Evolutionary conservation across 2,329 filamentous ascomycete genomes (phyloP), one percentile per base, ranked within the genome.

Genomic region (Westerdykella aurantiaca): DNA sequence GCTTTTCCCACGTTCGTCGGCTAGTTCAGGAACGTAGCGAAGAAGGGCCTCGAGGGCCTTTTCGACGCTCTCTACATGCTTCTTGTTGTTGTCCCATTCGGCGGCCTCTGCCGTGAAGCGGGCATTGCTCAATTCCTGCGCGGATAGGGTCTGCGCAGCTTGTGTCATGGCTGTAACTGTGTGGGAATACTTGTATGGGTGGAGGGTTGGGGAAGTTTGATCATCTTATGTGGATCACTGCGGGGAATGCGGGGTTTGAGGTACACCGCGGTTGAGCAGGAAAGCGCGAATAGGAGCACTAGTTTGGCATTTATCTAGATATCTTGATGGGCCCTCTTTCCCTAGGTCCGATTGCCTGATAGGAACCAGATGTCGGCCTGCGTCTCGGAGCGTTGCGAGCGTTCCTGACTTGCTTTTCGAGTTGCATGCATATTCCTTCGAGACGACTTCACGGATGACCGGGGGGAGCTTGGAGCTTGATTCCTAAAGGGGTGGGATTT

Each of bases 41-140:
- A 72, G 58, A 31, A 80, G 71, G 12, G 74, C 72, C 25, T 71
- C 56, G 34, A 72, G 67, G 0, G 75, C 76, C 14, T 66, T 64
- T 3, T 66, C 55, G 9, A 70, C 72, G 17, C 71, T 69, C 38
- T 65, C 63, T 31, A 74, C 69, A 12, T 79, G 72, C 37, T 70
- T 69, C 0, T 72, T 72, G 49, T 80, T 79, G 33, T 58, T 64
- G 55, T 80, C 77, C 77, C 77, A 80, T 16, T 66, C 67, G 4
- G 71, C 69, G 1, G 78, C 77, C 57, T 79, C 75, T 34, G 67
- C 62, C 51, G 75, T 78, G 69, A 81, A 81, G 41, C 77, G 74
- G 5, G 68, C 60, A 46, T 72, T 74, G 44, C 56, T 63, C 33
- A 58, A 35, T 7, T 59, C 53, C 46, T 55, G 60, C 43, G 43